phyloP scores from a whole-genome alignment of 169 alveolate genomes.

The Amoebophrya sp. region DNA sequence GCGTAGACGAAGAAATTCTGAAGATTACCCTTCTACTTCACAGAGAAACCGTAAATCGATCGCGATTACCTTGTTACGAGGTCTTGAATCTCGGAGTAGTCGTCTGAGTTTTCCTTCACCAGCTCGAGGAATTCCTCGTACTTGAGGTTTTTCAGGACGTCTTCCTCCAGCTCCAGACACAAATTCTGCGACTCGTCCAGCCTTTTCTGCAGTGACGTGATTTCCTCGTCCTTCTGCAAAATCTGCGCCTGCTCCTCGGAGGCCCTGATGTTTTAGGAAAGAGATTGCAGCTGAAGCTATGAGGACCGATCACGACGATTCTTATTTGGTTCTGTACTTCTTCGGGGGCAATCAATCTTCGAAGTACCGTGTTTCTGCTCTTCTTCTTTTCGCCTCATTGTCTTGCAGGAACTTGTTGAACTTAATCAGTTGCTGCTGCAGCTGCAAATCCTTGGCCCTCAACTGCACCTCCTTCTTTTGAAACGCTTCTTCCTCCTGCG shows the following conservation, averaged over 20 bases:
- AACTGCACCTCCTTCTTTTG: background rate
- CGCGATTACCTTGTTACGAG: background rate
- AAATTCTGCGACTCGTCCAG: background rate
- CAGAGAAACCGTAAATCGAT: background rate
- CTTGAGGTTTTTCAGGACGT: background rate
- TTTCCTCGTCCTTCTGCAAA: background rate
- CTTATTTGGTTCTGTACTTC: background rate
- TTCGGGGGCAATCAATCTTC: too few relatives aligned
- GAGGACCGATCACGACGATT: background rate
- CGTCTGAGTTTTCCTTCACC: conserved; percentile 6
- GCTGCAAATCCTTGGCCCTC: background rate
- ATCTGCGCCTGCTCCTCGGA: conserved; percentile 5
- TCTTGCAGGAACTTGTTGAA: conserved; percentile 12
- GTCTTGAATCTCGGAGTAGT: conserved; percentile 8
- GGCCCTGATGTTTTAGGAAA: background rate
- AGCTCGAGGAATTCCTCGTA: conserved; percentile 3
- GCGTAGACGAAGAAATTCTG: background rate
- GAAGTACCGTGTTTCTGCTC: background rate
- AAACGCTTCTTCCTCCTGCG: conserved; percentile 6
- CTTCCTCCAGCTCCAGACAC: background rate
- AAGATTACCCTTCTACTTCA: background rate
- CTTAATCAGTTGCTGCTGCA: conserved; percentile 6
- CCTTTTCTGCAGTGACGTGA: background rate
- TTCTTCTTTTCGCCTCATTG: conserved; percentile 7
- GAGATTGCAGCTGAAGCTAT: background rate